Base-by-base conservation (phyloP, 345 rosid species). In the Trapa incisa region DNA sequence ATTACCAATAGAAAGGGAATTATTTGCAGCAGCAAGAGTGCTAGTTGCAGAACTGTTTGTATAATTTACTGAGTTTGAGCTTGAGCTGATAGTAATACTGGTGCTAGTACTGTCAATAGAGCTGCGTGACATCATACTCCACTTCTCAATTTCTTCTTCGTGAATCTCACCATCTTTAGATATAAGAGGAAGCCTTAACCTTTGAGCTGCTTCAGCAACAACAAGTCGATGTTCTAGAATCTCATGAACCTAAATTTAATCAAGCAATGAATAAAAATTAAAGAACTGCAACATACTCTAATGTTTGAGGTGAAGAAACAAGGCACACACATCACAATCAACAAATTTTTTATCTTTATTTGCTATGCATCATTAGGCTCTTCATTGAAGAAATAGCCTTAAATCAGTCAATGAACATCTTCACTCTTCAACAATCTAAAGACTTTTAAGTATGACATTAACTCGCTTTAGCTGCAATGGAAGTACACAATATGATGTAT, bases 151-250 rank as follows among this genome's bases (percentile, higher is more conserved):
- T 66, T 91, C 99, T 65, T 94, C 95, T 84, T 89, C 96, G 4
- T 82, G 95, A 75, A 91, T 83, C 79, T 87, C 96, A 65, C 97
- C 97, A 72, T 87, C 95, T 71, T 87, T 85, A 37, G 97, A 89
- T 75, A 94, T 89, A 22, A 89, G 87, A 68, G 99, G 99, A 73
- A 94, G 89, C 77, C 96, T 86, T 73, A 94, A 76, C 65, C 87
- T 94, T 78, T 91, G 96, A 72, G 97, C 96, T 29, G 96, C 96
- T 83, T 94, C 99, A 38, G 99, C 93, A 65, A 94, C 95, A 73
- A 84, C 89, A 75, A 94, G 71, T 36, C 91, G 87, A 70, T 91
- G 97, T 81, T 94, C 97, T 70, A 94, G 80, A 66, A 78, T 84
- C 83, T 91, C 96, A 67, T 87, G 89, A 70, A 87, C 96, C 99